These are phyloP conservation scores for Cryptomeria japonica DNA, from an alignment of 75 land plant genomes.

Conservation along the genomic window DNA sequence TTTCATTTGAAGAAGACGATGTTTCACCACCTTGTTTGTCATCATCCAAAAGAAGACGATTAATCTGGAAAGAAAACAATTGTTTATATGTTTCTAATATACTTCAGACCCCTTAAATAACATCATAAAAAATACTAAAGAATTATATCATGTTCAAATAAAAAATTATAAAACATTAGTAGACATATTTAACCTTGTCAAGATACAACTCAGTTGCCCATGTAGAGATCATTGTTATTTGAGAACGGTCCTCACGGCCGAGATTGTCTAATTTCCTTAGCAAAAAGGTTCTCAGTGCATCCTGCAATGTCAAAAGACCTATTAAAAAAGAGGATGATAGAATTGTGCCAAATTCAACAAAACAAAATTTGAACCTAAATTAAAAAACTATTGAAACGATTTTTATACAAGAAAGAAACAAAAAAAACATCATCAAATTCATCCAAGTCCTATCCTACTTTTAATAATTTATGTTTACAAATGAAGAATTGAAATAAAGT, in stretches of 20 bases:
- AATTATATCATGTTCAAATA: background rate
- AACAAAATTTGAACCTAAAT: background rate
- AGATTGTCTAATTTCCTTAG: conserved; percentile 87
- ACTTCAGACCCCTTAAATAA: background rate
- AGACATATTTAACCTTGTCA: conserved; percentile 74
- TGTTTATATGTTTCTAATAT: background rate
- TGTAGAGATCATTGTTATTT: conserved; percentile 96
- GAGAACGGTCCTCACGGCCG: conserved; percentile 85
- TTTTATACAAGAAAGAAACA: background rate
- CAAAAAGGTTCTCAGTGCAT: conserved; percentile 87
- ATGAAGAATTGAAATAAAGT: background rate
- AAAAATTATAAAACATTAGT: background rate
- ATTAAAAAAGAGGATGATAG: background rate
- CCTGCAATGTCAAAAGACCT: conserved; percentile 43
- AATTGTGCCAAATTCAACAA: background rate
- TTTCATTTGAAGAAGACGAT: conserved; percentile 16
- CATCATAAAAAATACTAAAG: background rate
- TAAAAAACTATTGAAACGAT: background rate
- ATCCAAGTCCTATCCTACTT: background rate
- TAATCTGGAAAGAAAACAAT: conserved; percentile 51
- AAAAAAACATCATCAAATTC: background rate
- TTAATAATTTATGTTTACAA: background rate
- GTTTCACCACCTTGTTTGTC: conserved; percentile 29
- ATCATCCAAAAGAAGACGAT: conserved; percentile 69
- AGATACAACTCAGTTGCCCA: conserved; percentile 95